Base-by-base conservation (phyloP, 2,329 filamentous ascomycete species). In the Ophiostoma triangulosporum region DNA sequence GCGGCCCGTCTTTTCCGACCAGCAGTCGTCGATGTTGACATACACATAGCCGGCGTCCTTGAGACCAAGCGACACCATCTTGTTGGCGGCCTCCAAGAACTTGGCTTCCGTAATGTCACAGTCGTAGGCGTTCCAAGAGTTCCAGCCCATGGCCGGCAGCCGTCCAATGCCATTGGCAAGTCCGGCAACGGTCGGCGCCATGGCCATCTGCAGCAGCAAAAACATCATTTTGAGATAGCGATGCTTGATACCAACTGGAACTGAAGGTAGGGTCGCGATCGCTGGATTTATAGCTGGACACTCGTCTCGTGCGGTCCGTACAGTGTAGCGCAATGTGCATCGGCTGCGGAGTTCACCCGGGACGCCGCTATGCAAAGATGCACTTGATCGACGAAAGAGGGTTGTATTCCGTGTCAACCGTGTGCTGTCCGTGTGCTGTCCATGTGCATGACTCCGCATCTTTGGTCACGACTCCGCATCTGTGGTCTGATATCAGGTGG, bases 11-110 rank as follows among this genome's bases (percentile, higher is more conserved):
- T 74, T 70, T 53, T 71, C 58, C 7, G 70, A 70, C 76, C 74
- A 85, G 65, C 80, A 83, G 61, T 84, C 81, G 63, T 84, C 79
- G 55, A 79, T 73, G 55, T 78, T 77, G 54, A 82, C 72, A 53
- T 81, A 80, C 20, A 73, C 64, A 60, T 81, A 81, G 2, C 78
- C 78, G 3, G 71, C 67, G 38, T 76, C 73, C 61, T 71, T 70
- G 12, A 77, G 68, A 3, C 73, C 76, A 3, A 73, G 66, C 8
- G 70, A 65, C 20, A 77, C 67, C 35, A 79, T 67, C 32, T 70
- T 64, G 38, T 73, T 59, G 1, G 73, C 75, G 0, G 72, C 69
- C 26, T 66, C 65, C 7, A 76, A 57, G 57, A 80, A 72, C n/a
- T 72, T 66, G 3, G 64, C 64, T 60, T 77, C 72, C 51, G 69